Base-by-base conservation (phyloP, 345 rosid species). In the Heritiera littoralis region DNA sequence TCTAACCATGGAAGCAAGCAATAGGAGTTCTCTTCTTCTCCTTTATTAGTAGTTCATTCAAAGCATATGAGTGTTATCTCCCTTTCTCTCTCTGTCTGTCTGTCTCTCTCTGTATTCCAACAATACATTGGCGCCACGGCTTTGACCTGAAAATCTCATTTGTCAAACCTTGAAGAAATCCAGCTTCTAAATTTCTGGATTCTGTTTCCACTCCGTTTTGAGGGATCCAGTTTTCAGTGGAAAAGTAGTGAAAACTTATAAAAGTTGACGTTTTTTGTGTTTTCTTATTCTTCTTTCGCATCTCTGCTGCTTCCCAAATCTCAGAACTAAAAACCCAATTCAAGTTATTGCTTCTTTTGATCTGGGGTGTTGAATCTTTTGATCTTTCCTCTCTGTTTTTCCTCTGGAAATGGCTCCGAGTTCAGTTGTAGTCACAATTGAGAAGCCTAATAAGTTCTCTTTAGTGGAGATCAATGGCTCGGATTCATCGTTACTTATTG, bases 361-460 rank as follows among this genome's bases (percentile, higher is more conserved):
- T 86, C 89, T 72, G 84, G 81, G 85, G 45, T 72, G 12, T 52
- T 72, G 30, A 32, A 46, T 30, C n/a, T 66, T 18, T 77, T 46
- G 38, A 5, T 77, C 28, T 59, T 59, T 71, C 28, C 49, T 76
- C 64, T 61, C 40, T 41, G 15, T 40, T 73, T 73, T 28, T 48
- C 30, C 20, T 9, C 35, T 66, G 58, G 59, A 67, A 84, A 94
- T 94, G 98, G 87, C 95, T 86, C 95, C 93, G 60, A 90, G 84
- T 65, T 84, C 98, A 43, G 95, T 90, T 56, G 92, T 88, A 54
- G 92, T 90, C 23, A 88, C 97, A 28, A 89, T 93, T 79, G 95
- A 93, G 92, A 92, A 92, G 88, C 91, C 94, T 5, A 86, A 87
- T 48, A 85, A 82, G 79, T 84, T 93, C 81, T 86, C 97, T 45